Base-by-base conservation (phyloP, 805 yeast genomes). In the Huiozyma sinensis region DNA sequence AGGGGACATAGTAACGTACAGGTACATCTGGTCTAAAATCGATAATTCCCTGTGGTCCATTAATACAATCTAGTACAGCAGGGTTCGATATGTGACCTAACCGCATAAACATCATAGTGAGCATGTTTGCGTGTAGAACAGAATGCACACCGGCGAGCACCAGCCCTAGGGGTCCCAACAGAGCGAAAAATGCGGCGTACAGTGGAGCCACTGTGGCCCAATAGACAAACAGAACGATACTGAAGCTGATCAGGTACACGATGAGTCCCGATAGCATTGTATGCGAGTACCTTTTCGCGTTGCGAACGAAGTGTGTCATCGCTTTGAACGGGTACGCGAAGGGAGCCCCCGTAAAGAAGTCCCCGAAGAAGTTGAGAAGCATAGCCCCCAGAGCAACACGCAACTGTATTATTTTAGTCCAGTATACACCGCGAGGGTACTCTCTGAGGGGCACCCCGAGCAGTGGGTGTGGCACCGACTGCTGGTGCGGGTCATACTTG, bases 71-170 rank as follows among this genome's bases (percentile, higher is more conserved):
- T 7, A 39, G 40, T 6, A 53, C 53, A 13, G 57, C 28, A 6
- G 44, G 33, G 30, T 50, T 52, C 32, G 54, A 48, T n/a, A 51
- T 44, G 44, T 58, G 62, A 7, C 56, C 47, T 28, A 56, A 39
- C 42, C 66, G 51, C 57, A 61, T 50, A 39, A 56, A 57, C 57
- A 60, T 46, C 62, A 61, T 55, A 4, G 61, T 52, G 5, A 61
- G 48, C 37, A 54, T 42, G 40, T 60, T 61, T n/a, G 58, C 51
- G 9, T 61, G 66, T 34, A 61, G 39, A 28, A 57, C 43, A 6
- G 60, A 49, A 44, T 61, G 66, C 10, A 58, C 35, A 36, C 54
- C 48, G 6, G 64, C 60, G 13, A 61, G 37, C 7, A 51, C 44
- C 28, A 58, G 13, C 4, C 64, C 64, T 6, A 55, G 11, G 6